These are phyloP conservation scores for Calycina herbarum DNA, from an alignment of 2,329 filamentous ascomycete species.

Conservation along the genomic window DNA sequence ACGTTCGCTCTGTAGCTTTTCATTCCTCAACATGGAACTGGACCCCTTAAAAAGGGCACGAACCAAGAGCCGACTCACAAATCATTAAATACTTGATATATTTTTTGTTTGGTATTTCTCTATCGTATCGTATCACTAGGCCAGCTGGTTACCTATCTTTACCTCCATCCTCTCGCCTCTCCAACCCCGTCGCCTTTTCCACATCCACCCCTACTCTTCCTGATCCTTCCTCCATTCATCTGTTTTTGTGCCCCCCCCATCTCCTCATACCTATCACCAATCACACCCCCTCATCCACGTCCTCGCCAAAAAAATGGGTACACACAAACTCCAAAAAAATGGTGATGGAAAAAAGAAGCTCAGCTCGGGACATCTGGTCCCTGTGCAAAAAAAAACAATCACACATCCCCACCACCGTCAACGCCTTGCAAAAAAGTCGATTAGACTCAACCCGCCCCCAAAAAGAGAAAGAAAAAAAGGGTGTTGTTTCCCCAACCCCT, in stretches of 20 bases:
- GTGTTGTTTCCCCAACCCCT: background rate
- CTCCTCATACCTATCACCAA: background rate
- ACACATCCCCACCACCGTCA: background rate
- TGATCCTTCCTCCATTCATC: too few relatives aligned
- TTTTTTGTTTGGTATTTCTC: background rate
- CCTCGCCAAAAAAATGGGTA: too few relatives aligned
- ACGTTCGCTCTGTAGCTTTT: too few relatives aligned
- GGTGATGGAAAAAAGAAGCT: too few relatives aligned
- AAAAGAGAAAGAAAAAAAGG: background rate
- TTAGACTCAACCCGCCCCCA: background rate
- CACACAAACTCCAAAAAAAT: too few relatives aligned
- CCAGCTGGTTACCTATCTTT: background rate
- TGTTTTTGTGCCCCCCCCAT: background rate
- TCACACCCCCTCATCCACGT: background rate
- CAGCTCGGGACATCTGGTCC: background rate
- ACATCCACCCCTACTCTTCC: background rate
- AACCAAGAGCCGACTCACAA: too few relatives aligned
- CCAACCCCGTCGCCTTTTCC: background rate
- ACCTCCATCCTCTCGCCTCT: background rate
- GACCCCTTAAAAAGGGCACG: too few relatives aligned
- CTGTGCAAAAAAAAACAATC: background rate
- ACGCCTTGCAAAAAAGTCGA: background rate
- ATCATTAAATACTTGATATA: too few relatives aligned
- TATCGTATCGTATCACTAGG: conserved; percentile 2
- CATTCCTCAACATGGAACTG: too few relatives aligned